These are phyloP conservation scores for Rhododendron griersonianum DNA, from an alignment of 148 eudicot genomes.

Conservation along the genomic window DNA sequence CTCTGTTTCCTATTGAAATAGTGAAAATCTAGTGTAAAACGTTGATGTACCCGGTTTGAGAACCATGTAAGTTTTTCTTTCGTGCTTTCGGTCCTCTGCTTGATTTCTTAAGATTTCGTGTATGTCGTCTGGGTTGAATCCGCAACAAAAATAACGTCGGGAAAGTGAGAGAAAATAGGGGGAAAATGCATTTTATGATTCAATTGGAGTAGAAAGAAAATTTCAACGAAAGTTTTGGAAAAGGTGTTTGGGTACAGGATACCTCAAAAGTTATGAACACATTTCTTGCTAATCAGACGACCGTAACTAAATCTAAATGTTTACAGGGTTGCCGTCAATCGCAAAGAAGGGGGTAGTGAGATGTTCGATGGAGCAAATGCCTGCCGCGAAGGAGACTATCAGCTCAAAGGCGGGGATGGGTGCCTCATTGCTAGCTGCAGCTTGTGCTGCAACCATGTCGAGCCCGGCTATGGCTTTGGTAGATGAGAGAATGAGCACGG, in stretches of 20 bases:
- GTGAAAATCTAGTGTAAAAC: background rate
- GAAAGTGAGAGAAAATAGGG: background rate
- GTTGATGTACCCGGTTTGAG: background rate
- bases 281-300: background rate
- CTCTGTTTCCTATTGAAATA: background rate
- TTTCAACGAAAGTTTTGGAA: background rate
- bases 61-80: background rate
- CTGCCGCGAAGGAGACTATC: constrained; percentile 23
- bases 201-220: background rate
- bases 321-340: constrained; percentile 70
- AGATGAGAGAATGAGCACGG: constrained; percentile 97
- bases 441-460: constrained; percentile 44
- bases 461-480: constrained; percentile 93
- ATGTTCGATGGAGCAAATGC: constrained; percentile 62
- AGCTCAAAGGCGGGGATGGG: constrained; percentile 23
- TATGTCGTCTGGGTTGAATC: background rate
- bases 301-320: background rate
- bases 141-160: background rate
- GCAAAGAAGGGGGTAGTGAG: constrained; percentile 59
- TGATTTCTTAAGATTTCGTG: background rate
- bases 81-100: background rate
- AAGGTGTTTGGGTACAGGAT: background rate
- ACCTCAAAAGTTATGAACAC: background rate
- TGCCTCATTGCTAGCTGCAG: constrained; percentile 34
- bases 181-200: background rate